These are phyloP conservation scores for Globisporangium solare DNA, from an alignment of 352 stramenopile genomes.

Conservation along the genomic window DNA sequence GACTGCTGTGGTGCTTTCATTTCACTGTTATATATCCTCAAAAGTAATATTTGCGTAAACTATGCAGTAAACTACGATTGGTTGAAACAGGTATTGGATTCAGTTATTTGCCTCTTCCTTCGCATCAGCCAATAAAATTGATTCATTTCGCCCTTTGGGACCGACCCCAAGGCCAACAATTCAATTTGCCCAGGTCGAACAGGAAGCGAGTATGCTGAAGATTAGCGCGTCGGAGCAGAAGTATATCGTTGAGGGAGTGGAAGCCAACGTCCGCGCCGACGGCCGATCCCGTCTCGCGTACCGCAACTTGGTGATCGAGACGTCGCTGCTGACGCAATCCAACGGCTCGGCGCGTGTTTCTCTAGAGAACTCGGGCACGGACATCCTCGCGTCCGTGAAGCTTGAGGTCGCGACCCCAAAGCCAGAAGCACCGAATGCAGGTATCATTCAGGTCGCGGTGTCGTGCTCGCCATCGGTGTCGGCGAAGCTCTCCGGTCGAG, in stretches of 20 bases:
- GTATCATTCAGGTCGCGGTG: slow-evolving; percentile 49
- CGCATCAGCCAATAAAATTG: no score
- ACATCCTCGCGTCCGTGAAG: slow-evolving; percentile 77
- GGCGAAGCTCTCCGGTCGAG: slow-evolving; percentile 61
- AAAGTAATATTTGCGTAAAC: no score
- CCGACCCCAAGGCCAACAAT: not conserved
- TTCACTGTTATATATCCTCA: no score
- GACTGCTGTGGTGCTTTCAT: no score
- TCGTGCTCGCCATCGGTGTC: slow-evolving; percentile 72
- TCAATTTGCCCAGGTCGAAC: not conserved
- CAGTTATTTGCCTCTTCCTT: no score
- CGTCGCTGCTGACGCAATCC: slow-evolving; percentile 65
- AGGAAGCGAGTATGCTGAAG: slow-evolving; percentile 48
- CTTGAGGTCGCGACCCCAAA: slow-evolving; percentile 53
- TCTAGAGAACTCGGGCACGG: slow-evolving; percentile 56
- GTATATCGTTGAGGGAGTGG: slow-evolving; percentile 71
- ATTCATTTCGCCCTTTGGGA: no score
- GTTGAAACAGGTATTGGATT: no score
- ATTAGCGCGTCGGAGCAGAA: slow-evolving; percentile 69
- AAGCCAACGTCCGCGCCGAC: slow-evolving; percentile 65
- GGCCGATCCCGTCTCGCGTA: slow-evolving; percentile 59
- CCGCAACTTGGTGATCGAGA: slow-evolving; percentile 60
- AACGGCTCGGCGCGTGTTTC: slow-evolving; percentile 74
- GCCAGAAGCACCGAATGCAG: slow-evolving; percentile 41
- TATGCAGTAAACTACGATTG: no score